A percentile compares a stretch with the other conserved stretches of the same genome.
phyloP scores from a whole-genome alignment of 2,329 filamentous ascomycete genomes.

The Metarhizium humberi region DNA sequence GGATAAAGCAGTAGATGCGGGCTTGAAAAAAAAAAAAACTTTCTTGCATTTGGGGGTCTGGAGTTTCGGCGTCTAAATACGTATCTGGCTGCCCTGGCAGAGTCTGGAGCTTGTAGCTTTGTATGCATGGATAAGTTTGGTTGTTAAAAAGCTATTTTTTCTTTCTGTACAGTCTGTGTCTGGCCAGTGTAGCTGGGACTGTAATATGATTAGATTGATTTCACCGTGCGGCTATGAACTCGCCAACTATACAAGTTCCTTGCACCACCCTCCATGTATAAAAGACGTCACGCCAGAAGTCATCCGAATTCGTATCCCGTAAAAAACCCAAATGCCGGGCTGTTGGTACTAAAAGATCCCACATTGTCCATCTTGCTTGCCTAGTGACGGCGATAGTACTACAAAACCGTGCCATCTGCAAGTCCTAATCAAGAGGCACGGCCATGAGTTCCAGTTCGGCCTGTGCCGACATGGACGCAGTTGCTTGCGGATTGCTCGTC shows the following conservation, averaged over 20 bases:
- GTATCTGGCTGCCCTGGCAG: not conserved
- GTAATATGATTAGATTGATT: not conserved
- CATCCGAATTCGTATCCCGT: not conserved
- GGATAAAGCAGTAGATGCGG: slow-evolving; percentile 20
- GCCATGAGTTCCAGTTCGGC: slow-evolving; percentile 22
- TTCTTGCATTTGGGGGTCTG: not conserved
- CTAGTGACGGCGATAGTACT: not conserved
- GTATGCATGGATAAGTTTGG: not conserved
- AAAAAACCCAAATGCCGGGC: not conserved
- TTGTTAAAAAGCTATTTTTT: not conserved
- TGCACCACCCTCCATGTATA: not conserved
- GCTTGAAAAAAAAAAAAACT: not conserved
- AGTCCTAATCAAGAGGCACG: slow-evolving; percentile 23
- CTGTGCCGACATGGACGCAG: slow-evolving; percentile 18
- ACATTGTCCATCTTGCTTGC: too few species aligned
- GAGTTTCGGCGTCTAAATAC: not conserved
- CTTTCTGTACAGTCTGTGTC: not conserved
- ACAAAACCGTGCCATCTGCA: not conserved
- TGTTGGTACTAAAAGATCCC: not conserved
- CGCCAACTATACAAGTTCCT: not conserved
- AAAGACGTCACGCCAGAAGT: not conserved
- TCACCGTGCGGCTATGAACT: not conserved
- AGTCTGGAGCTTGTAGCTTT: not conserved
- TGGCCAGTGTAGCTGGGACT: not conserved
- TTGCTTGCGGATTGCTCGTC: slow-evolving; percentile 19